A percentile compares a stretch with the other conserved stretches of the same genome.
Conservation (phyloP, 768 basidiomycete genomes). For the Pluteus cervinus region DNA sequence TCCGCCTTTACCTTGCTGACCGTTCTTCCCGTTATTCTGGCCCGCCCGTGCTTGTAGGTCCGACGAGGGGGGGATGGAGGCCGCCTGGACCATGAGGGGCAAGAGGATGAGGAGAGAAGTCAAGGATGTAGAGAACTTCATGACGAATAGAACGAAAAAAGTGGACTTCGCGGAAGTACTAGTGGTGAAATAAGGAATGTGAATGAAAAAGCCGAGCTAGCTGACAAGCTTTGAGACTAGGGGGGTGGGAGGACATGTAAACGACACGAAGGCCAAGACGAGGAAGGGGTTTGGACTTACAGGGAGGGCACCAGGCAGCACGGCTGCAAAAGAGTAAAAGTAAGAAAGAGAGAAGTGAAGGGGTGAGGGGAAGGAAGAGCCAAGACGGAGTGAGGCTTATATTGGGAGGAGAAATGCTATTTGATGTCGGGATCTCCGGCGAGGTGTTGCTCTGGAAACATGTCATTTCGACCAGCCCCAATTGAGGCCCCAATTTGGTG, state of each 20-base stretch:
- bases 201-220: slow-evolving; percentile 18
- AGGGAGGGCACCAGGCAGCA: slow-evolving; percentile 50
- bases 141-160: slow-evolving; percentile 25
- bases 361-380: slow-evolving; percentile 14
- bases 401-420: too few species aligned
- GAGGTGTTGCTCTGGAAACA: too few species aligned
- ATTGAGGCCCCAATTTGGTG: too few species aligned
- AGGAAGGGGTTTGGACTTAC: slow-evolving; percentile 21
- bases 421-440: too few species aligned
- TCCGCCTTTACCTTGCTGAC: too few species aligned
- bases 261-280: too few species aligned
- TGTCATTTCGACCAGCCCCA: too few species aligned
- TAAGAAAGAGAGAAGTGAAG: slow-evolving; percentile 19
- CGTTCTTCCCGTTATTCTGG: too few species aligned
- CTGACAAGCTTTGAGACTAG: too few species aligned
- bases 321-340: slow-evolving; percentile 40
- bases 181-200: slow-evolving; percentile 31
- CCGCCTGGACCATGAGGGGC: slow-evolving; percentile 26
- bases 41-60: too few species aligned
- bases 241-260: too few species aligned
- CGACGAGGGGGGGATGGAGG: too few species aligned
- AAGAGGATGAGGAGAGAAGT: slow-evolving; percentile 33
- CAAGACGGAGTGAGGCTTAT: slow-evolving; percentile 10
- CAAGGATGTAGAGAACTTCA: slow-evolving; percentile 44
- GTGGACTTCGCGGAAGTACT: slow-evolving; percentile 43